Evolutionary conservation across 169 alveolate genomes (phyloP).

Genomic region (Plasmodium fragile): DNA sequence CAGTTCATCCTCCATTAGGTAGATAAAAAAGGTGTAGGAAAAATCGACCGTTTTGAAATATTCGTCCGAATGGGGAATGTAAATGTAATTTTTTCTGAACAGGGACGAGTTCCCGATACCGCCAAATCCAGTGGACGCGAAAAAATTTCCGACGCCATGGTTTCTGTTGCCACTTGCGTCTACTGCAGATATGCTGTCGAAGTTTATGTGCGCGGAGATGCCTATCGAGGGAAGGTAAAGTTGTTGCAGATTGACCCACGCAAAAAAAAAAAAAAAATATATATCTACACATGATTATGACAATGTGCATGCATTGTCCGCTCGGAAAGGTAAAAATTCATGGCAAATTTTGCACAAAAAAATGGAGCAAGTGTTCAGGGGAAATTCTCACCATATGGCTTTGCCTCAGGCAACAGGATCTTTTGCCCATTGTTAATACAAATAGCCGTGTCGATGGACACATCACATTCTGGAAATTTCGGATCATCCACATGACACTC

Average conservation of each 20-base stretch:
- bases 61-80: conserved; percentile 81
- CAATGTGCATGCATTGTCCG: neutral
- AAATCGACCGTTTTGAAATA: conserved; percentile 83
- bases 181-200: conserved; percentile 86
- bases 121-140: conserved; percentile 90
- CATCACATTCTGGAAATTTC: conserved; percentile 79
- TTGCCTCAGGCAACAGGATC: conserved; percentile 81
- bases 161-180: conserved; percentile 89
- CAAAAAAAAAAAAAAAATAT: neutral
- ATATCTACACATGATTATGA: neutral
- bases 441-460: conserved; percentile 84
- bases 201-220: conserved; percentile 84
- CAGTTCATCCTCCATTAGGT: conserved; percentile 84
- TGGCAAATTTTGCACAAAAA: neutral
- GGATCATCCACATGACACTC: conserved; percentile 32
- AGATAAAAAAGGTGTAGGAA: conserved; percentile 85
- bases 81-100: conserved; percentile 88
- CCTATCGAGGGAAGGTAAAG: conserved; percentile 74
- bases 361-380: neutral
- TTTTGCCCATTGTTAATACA: conserved; percentile 83
- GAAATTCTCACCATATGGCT: conserved; percentile 77
- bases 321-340: neutral
- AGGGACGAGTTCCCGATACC: conserved; percentile 90
- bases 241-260: neutral
- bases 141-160: conserved; percentile 88